Percentiles rank a stretch among this genome's conserved stretches.
These are phyloP conservation scores for Gastrolobium villosum DNA, from an alignment of 306 rosid genomes.

Conservation along the genomic window DNA sequence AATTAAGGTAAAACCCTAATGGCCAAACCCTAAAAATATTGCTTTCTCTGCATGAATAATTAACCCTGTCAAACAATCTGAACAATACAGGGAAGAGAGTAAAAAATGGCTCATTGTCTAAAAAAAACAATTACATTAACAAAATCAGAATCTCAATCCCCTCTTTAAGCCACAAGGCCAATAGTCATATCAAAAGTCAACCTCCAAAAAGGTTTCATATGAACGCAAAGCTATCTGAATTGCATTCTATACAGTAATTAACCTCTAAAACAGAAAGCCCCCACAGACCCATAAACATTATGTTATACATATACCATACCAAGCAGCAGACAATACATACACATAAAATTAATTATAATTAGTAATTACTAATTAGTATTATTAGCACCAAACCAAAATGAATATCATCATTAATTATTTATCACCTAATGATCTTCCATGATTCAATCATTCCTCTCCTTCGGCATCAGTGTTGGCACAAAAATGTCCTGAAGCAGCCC, in stretches of 20 bases:
- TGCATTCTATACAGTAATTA: not conserved
- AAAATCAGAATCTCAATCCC: constrained; percentile 37
- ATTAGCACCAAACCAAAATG: not conserved
- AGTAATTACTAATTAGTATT: not conserved
- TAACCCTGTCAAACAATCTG: not conserved
- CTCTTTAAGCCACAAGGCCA: constrained; percentile 20
- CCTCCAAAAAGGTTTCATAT: constrained; percentile 30
- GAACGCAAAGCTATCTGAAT: constrained; percentile 24
- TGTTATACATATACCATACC: constrained; percentile 1
- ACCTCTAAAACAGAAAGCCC: not conserved
- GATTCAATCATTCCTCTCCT: constrained; percentile 47
- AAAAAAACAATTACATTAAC: constrained; percentile 14
- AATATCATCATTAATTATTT: constrained; percentile 10
- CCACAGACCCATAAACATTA: not conserved
- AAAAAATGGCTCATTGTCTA: constrained; percentile 26
- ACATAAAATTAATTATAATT: not conserved
- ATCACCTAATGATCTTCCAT: constrained; percentile 44
- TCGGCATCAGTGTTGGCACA: constrained; percentile 64
- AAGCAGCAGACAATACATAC: not conserved
- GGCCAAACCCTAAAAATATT: constrained; percentile 22
- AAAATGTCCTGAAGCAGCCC: constrained; percentile 87
- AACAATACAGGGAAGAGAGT: not conserved
- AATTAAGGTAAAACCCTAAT: constrained; percentile 29
- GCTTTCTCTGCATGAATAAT: not conserved
- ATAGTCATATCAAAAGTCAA: constrained; percentile 41